Base-by-base conservation (phyloP, 1,139 yeast species). In the Pichia sp. region DNA sequence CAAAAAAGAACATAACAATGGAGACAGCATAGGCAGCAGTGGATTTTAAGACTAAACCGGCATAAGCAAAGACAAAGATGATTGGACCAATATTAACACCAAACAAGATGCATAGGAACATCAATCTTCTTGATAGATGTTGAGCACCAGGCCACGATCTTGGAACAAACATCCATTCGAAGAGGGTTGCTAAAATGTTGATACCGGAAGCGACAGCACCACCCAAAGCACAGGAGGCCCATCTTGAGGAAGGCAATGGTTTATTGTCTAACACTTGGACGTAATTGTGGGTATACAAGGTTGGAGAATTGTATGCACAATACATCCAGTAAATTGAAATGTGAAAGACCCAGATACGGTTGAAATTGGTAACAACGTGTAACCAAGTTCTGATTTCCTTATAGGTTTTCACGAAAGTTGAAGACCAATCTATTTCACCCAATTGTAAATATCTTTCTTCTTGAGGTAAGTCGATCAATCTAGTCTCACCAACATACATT, bases 131-230 rank as follows among this genome's bases (percentile, higher is more conserved):
- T 50, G 90, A 76, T 70, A 93, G 81, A 71, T 90, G 97, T 75
- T 93, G 98, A 72, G 98, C 98, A 73, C 99, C 99, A 38, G 98
- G 95, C 98, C 99, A 93, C 67, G 87, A 84, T 75, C 98, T 85
- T 61, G 99, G 99, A 60, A 93, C 99, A 69, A 90, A 93, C 71
- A 85, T 79, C 97, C 97, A 95, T 75, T 93, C 99, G 67, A 88
- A 83, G 51, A 90, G 57, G 26, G 99, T 93, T 51, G 99, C 99
- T 58, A 82, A 64, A 61, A 95, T 80, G 75, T 93, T 97, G 67
- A 93, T 82, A 54, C 81, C 67, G 59, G 84, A 75, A 54, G 97
- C 98, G 65, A 93, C 79, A 54, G 87, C 74, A 78, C 99, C 99
- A 74, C 95, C 99, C 67, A 92, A 78, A 54, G 96, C 96, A 62